These are phyloP conservation scores for Apophysomyces ossiformis DNA, from an alignment of 371 early-diverging fungal species.

Conservation along the genomic window DNA sequence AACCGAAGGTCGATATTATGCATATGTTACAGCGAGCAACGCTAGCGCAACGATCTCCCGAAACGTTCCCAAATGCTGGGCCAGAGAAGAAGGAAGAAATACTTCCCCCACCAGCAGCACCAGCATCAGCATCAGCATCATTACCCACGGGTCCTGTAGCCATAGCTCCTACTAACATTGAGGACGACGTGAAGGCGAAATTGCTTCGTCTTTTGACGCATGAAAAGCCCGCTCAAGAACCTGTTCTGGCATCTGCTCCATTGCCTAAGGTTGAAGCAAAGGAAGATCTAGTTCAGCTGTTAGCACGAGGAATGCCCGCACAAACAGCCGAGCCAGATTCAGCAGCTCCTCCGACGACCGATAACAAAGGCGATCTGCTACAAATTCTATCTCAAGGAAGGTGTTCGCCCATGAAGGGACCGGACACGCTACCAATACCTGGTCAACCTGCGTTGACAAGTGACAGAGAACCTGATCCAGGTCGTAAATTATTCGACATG, in stretches of 20 bases:
- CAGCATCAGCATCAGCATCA: neutral
- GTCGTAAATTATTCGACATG: neutral
- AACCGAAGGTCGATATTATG: slow-evolving; percentile 30
- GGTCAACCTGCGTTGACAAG: neutral
- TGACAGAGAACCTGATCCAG: neutral
- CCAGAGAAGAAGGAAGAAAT: neutral
- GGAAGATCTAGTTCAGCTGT: neutral
- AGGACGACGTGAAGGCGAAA: neutral
- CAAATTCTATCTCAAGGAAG: slow-evolving; percentile 1
- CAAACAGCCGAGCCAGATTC: neutral
- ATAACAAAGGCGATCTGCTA: neutral
- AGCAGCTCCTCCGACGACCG: neutral
- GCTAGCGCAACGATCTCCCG: slow-evolving; percentile 18
- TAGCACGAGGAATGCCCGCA: neutral
- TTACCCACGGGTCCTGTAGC: no score
- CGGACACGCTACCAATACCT: neutral
- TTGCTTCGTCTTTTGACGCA: neutral
- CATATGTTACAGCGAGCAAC: slow-evolving; percentile 35
- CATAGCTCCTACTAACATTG: neutral
- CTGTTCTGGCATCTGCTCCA: neutral
- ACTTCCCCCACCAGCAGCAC: neutral
- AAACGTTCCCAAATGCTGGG: neutral
- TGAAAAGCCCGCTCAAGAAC: neutral
- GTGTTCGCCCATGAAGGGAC: neutral
- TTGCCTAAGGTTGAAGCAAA: neutral